These are phyloP conservation scores for Hysterangium stoloniferum DNA, from an alignment of 768 basidiomycete genomes.

Conservation along the genomic window DNA sequence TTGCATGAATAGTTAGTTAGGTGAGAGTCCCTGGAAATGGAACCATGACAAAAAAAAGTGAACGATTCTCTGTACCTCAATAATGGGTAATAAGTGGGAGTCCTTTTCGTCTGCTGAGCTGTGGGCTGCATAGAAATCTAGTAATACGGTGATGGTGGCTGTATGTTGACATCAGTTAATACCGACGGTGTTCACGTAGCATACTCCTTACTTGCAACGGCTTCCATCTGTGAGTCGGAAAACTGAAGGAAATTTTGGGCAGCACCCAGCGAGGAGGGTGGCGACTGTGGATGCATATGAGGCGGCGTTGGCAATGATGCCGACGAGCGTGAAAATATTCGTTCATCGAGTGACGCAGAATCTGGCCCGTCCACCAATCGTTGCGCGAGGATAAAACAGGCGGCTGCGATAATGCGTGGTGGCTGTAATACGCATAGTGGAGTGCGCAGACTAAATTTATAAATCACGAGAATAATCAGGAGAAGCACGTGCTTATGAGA, in stretches of 20 bases:
- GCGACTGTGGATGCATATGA: constrained; percentile 64
- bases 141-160: constrained; percentile 60
- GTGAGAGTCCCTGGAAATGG: constrained; percentile 37
- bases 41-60: not conserved
- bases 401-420: constrained; percentile 63
- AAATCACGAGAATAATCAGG: not conserved
- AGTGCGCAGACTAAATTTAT: constrained; percentile 55
- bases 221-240: constrained; percentile 46
- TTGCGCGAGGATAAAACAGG: constrained; percentile 73
- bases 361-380: constrained; percentile 64
- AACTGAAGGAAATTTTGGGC: constrained; percentile 63
- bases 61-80: not conserved
- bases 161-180: not conserved
- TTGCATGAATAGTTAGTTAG: constrained; percentile 14
- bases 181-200: not conserved
- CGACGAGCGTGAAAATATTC: constrained; percentile 50
- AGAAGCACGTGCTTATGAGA: constrained; percentile 2
- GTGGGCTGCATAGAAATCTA: constrained; percentile 71
- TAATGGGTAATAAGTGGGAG: constrained; percentile 39
- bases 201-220: constrained; percentile 48
- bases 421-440: constrained; percentile 68
- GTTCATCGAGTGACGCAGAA: constrained; percentile 64
- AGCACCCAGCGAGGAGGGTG: constrained; percentile 60
- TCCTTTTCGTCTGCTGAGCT: constrained; percentile 36
- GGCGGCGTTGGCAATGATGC: constrained; percentile 77